phyloP scores from a whole-genome alignment of 768 basidiomycete genomes.

The Tricholoma matsutake region DNA sequence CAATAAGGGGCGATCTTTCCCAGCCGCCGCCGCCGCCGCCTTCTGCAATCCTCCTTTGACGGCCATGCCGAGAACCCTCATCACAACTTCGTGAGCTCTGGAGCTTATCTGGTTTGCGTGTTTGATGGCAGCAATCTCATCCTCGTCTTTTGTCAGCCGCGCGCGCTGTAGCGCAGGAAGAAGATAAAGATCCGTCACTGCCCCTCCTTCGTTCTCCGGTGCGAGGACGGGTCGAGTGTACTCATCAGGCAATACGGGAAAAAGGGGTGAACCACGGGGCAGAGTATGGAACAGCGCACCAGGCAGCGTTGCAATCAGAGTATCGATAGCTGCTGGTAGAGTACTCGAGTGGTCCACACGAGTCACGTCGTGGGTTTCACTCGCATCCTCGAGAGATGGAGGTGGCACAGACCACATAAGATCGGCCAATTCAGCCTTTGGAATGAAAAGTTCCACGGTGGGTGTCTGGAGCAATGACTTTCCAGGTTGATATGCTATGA shows the following conservation, averaged over 20 bases:
- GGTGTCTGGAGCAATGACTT: slow-evolving; percentile 40
- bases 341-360: slow-evolving; percentile 45
- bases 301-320: slow-evolving; percentile 44
- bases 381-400: slow-evolving; percentile 53
- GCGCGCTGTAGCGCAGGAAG: slow-evolving; percentile 77
- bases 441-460: slow-evolving; percentile 71
- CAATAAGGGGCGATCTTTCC: slow-evolving; percentile 48
- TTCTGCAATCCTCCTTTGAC: slow-evolving; percentile 55
- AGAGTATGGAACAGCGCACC: slow-evolving; percentile 66
- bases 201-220: slow-evolving; percentile 30
- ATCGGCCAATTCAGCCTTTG: slow-evolving; percentile 66
- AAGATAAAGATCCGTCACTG: slow-evolving; percentile 60
- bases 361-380: slow-evolving; percentile 57
- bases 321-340: slow-evolving; percentile 45
- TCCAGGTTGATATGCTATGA: slow-evolving; percentile 55
- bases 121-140: slow-evolving; percentile 73
- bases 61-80: slow-evolving; percentile 82
- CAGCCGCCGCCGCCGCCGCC: slow-evolving; percentile 42
- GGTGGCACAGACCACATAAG: slow-evolving; percentile 91
- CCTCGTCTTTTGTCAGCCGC: slow-evolving; percentile 70
- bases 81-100: slow-evolving; percentile 86
- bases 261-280: slow-evolving; percentile 48
- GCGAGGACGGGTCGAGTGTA: slow-evolving; percentile 37
- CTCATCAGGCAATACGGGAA: slow-evolving; percentile 46
- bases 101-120: slow-evolving; percentile 86